These are phyloP conservation scores for Przewalskia tangutica DNA, from an alignment of 257 asterid species.

Conservation along the genomic window DNA sequence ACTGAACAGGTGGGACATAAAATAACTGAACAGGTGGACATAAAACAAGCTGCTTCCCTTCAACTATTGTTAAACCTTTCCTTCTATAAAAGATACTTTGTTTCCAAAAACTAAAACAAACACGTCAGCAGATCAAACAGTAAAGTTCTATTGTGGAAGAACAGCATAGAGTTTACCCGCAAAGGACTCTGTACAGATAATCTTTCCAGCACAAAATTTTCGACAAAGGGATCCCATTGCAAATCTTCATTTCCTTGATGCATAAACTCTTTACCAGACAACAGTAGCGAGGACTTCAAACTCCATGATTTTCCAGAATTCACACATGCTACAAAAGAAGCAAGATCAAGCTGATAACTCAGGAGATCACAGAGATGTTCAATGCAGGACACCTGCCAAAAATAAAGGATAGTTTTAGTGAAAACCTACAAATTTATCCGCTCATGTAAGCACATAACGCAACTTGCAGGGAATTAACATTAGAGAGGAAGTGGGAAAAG, in stretches of 20 bases:
- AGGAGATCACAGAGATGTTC: conserved; percentile 88
- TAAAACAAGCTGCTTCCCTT: background rate
- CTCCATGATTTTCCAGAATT: conserved; percentile 93
- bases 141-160: background rate
- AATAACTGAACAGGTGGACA: background rate
- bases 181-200: conserved; percentile 92
- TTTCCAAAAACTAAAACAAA: background rate
- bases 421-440: background rate
- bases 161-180: conserved; percentile 46
- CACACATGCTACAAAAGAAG: conserved; percentile 82
- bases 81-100: background rate
- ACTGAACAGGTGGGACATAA: background rate
- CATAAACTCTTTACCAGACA: conserved; percentile 50
- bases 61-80: background rate
- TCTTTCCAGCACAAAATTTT: conserved; percentile 89
- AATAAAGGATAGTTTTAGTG: conserved; percentile 7
- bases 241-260: conserved; percentile 37
- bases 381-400: conserved; percentile 72
- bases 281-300: conserved; percentile 66
- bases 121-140: background rate
- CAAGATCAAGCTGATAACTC: conserved; percentile 90
- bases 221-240: conserved; percentile 85
- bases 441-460: background rate
- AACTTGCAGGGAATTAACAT: background rate
- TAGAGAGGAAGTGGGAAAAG: background rate